Conservation (phyloP, 75 land plant species). For the Isoetes taiwanensis region DNA sequence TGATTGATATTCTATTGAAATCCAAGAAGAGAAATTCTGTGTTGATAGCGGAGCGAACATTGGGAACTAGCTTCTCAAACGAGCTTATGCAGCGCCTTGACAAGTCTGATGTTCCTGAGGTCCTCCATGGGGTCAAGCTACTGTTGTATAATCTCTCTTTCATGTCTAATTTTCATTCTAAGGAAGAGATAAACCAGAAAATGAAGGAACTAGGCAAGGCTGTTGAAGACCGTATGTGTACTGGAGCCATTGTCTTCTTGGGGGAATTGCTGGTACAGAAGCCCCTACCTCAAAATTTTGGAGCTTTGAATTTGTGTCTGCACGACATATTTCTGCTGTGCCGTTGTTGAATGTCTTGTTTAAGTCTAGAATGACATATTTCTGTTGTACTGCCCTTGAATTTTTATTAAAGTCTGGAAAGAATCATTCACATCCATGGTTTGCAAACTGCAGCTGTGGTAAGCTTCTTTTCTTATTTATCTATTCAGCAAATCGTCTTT, state of each 20-base stretch:
- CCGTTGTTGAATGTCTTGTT: too few species aligned
- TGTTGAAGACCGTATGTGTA: conserved; percentile 30
- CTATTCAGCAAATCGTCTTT: too few species aligned
- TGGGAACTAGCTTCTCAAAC: conserved; percentile 26
- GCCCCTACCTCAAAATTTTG: too few species aligned
- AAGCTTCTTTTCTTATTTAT: too few species aligned
- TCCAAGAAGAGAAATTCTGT: conserved; percentile 52
- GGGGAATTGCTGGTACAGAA: conserved; percentile 75
- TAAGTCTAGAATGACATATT: too few species aligned
- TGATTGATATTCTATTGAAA: conserved; percentile 46
- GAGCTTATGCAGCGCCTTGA: conserved; percentile 39
- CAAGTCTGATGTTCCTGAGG: conserved; percentile 32
- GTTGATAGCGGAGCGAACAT: conserved; percentile 52
- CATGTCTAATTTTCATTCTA: conserved; percentile 18
- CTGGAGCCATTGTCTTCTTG: conserved; percentile 48
- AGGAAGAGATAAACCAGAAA: conserved; percentile 41
- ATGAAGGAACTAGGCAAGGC: conserved; percentile 35
- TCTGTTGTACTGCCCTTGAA: too few species aligned
- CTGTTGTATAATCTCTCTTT: conserved; percentile 28
- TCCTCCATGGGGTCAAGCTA: conserved; percentile 27
- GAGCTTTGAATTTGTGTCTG: too few species aligned
- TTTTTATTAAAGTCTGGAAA: too few species aligned
- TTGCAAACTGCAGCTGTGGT: too few species aligned
- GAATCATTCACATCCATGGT: too few species aligned
- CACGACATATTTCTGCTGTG: too few species aligned